Base-by-base conservation (phyloP, 2,329 filamentous ascomycete genomes). In the Beauveria sp. region DNA sequence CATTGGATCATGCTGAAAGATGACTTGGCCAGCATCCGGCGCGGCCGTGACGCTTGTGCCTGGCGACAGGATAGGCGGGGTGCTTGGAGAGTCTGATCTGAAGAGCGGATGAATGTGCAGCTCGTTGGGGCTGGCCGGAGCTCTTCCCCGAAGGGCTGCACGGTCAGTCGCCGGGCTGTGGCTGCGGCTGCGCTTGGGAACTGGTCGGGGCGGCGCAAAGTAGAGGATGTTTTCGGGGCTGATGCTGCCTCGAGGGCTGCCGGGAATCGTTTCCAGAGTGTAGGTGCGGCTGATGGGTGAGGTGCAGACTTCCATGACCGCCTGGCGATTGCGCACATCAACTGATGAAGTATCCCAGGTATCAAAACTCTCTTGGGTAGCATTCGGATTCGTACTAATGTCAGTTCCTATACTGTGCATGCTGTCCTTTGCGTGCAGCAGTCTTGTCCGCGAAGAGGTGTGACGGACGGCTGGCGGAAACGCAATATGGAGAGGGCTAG, bases 31-130 rank as follows among this genome's bases (percentile, higher is more conserved):
- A 3, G 86, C 86, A 46, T 86, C 81, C 0, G 88, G 88, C 3
- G 88, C 86, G 0, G 88, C 89, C 12, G 85, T 78, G 54, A 93
- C 87, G 18, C 87, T 80, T 0, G 89, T 93, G 0, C 88, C 87
- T 0, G 87, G 86, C 0, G 87, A 89, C 1, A 82, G 80, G 6
- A 83, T 74, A 0, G 88, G 84, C 1, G 88, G 86, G 8, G 88
- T 87, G 1, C 79, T 81, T 0, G 87, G 87, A 46, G 85, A 89
- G 69, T 90, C 87, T 6, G 86, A 86, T 63, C 89, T 81, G 76
- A 93, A 92, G 3, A 93, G 79, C 9, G 89, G 89, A 71, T 93
- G 89, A 51, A 92, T 91, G 69, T 91, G 85, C 3, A 85, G 79
- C 70, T 92, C 87, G 67, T 79, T 80, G 55, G 69, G 76, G 71